phyloP scores from a whole-genome alignment of 768 basidiomycete genomes.

The Sarcodon aspratus region DNA sequence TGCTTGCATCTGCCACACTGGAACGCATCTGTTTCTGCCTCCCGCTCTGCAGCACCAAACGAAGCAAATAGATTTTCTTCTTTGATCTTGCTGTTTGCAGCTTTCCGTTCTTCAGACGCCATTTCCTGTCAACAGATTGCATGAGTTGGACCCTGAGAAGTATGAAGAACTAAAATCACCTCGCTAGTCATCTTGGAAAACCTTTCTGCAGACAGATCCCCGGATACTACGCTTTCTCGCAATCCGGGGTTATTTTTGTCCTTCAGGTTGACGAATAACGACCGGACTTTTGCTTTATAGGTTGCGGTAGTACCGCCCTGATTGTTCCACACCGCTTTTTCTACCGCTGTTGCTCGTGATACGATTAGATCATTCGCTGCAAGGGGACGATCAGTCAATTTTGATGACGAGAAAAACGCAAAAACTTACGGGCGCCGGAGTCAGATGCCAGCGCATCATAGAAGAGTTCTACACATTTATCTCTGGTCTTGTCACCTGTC shows the following conservation, averaged over 20 bases:
- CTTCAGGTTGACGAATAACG: conserved; percentile 87
- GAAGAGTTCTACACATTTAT: conserved; percentile 80
- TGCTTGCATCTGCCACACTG: conserved; percentile 94
- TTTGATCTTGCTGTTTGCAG: conserved; percentile 70
- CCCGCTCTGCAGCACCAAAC: conserved; percentile 77
- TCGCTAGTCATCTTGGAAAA: conserved; percentile 76
- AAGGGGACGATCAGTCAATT: conserved; percentile 1
- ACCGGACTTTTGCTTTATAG: conserved; percentile 77
- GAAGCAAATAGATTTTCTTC: conserved; percentile 87
- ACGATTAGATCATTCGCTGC: conserved; percentile 48
- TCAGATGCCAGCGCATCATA: conserved; percentile 88
- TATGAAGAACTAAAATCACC: conserved; percentile 28
- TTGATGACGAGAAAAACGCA: not conserved
- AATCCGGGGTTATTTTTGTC: conserved; percentile 88
- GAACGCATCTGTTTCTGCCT: conserved; percentile 97
- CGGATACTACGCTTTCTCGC: conserved; percentile 76
- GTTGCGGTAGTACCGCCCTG: conserved; percentile 30
- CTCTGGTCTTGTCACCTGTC: conserved; percentile 65
- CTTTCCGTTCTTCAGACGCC: conserved; percentile 87
- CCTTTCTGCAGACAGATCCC: conserved; percentile 56
- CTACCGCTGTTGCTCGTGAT: conserved; percentile 56
- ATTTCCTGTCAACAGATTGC: conserved; percentile 56
- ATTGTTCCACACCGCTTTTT: conserved; percentile 44
- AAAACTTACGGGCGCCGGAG: conserved; percentile 73
- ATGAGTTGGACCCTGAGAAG: not conserved